Evolutionary conservation across 2,329 filamentous ascomycete species (phyloP).

Genomic region (Thielaviopsis euricoi): DNA sequence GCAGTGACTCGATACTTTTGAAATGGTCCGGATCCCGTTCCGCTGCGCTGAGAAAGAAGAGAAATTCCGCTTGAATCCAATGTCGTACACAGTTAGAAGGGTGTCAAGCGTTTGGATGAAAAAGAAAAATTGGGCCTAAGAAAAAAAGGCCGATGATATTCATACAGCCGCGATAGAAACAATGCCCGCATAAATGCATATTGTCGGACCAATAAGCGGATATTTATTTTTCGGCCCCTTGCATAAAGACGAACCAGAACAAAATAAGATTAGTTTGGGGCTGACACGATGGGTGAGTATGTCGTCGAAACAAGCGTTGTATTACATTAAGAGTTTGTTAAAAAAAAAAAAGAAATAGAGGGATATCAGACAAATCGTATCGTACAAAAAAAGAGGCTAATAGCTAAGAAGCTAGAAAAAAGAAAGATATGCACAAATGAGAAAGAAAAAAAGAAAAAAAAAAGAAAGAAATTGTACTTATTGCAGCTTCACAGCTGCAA

Average conservation of each 20-base stretch:
- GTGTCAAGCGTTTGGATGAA: not conserved
- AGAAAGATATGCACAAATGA: not conserved
- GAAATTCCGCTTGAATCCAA: not conserved
- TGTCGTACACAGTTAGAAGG: not conserved
- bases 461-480: not conserved
- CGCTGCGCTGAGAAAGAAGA: not conserved
- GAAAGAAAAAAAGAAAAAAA: not conserved
- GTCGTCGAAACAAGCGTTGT: constrained; percentile 45
- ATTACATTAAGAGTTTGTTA: not conserved
- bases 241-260: not conserved
- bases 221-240: not conserved
- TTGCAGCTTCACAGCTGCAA: not conserved
- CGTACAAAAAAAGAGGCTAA: not conserved
- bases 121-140: too few relatives aligned
- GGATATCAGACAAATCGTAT: not conserved
- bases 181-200: not conserved
- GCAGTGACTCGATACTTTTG: not conserved
- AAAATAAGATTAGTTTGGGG: constrained; percentile 5
- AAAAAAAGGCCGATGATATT: not conserved
- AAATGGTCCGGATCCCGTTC: not conserved
- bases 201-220: not conserved
- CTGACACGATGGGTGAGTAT: constrained; percentile 35
- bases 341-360: too few relatives aligned
- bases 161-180: not conserved
- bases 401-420: not conserved